These are phyloP conservation scores for Trifolium dubium DNA, from an alignment of 306 rosid species.

Conservation along the genomic window DNA sequence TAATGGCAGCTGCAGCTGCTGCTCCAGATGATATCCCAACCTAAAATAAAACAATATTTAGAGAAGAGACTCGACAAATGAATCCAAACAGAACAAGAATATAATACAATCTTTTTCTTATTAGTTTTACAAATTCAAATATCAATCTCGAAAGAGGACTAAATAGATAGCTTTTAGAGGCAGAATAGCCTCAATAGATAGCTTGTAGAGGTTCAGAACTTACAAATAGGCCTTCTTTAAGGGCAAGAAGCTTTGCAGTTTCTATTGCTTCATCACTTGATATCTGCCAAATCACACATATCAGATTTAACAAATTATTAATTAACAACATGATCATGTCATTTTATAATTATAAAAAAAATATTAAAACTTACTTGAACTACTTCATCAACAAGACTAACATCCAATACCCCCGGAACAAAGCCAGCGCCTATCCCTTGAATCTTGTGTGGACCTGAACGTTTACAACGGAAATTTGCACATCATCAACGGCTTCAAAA, in stretches of 20 bases:
- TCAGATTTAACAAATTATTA: constrained; percentile 33
- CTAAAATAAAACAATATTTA: constrained; percentile 51
- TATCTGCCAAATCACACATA: constrained; percentile 51
- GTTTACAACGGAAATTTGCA: constrained; percentile 31
- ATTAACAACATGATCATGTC: too few species aligned
- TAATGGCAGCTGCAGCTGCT: constrained; percentile 73
- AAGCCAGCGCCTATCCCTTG: constrained; percentile 95
- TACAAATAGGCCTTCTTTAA: constrained; percentile 82
- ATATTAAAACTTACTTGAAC: constrained; percentile 62
- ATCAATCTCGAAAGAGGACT: constrained; percentile 8
- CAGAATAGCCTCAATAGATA: not conserved
- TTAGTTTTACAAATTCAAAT: not conserved
- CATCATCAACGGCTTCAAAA: constrained; percentile 26
- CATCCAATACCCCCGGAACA: constrained; percentile 76
- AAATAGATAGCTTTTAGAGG: not conserved
- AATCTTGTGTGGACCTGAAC: constrained; percentile 84
- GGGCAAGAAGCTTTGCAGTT: constrained; percentile 71
- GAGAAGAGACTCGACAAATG: constrained; percentile 4
- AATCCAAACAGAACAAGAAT: not conserved
- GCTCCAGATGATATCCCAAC: constrained; percentile 85
- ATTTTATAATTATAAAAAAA: constrained; percentile 21
- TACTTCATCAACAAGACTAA: constrained; percentile 63
- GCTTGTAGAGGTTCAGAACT: constrained; percentile 45
- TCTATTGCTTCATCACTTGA: constrained; percentile 78
- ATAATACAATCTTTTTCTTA: not conserved